Evolutionary conservation across 164 flowering plant genomes (phyloP).

Genomic region (Santalum album): DNA sequence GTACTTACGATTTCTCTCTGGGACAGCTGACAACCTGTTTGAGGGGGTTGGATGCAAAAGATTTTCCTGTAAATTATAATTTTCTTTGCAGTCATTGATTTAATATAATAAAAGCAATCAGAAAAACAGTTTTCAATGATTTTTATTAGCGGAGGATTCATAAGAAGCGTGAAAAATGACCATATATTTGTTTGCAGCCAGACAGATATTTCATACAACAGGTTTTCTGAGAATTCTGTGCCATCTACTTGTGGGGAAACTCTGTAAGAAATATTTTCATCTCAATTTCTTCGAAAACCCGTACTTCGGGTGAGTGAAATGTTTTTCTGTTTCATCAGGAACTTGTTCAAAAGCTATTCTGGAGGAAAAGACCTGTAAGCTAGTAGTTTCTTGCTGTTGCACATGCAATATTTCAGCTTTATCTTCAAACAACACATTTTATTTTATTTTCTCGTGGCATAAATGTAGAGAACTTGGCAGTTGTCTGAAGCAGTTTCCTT

Average conservation of each 20-base stretch:
- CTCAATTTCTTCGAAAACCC: background rate
- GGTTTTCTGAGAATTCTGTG: slow-evolving; percentile 10
- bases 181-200: slow-evolving; percentile 11
- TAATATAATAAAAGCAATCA: too few relatives aligned
- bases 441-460: background rate
- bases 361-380: slow-evolving; percentile 17
- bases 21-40: too few relatives aligned
- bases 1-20: too few relatives aligned
- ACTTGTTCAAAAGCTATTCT: slow-evolving; percentile 24
- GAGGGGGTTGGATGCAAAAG: too few relatives aligned
- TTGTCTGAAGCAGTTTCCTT: slow-evolving; percentile 14
- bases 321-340: slow-evolving; percentile 15
- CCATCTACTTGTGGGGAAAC: slow-evolving; percentile 15
- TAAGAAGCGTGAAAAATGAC: too few relatives aligned
- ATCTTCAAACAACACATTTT: background rate
- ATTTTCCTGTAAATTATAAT: too few relatives aligned
- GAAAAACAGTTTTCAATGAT: too few relatives aligned
- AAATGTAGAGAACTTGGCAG: slow-evolving; percentile 7
- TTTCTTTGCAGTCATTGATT: too few relatives aligned
- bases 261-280: slow-evolving; percentile 14
- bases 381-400: background rate
- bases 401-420: background rate
- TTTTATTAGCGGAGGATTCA: too few relatives aligned
- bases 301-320: background rate
- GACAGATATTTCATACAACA: slow-evolving; percentile 31